These are phyloP conservation scores for Angophora floribunda DNA, from an alignment of 345 rosid genomes.

Conservation along the genomic window DNA sequence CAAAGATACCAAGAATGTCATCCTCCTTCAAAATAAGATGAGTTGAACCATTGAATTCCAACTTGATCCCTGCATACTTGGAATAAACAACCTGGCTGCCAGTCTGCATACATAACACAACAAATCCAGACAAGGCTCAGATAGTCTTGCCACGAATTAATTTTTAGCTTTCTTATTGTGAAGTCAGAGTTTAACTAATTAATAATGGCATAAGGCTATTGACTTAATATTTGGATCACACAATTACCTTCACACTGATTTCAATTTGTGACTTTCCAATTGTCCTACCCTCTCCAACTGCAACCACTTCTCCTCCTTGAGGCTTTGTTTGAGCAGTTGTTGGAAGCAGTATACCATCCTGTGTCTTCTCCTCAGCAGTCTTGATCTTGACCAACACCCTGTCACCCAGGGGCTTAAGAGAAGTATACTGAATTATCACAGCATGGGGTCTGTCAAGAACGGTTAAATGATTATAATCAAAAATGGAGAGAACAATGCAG, in stretches of 20 bases:
- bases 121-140: neutral
- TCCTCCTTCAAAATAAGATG: conserved; percentile 92
- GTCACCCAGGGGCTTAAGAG: conserved; percentile 79
- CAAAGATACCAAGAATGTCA: conserved; percentile 86
- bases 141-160: neutral
- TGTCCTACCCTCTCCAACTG: conserved; percentile 81
- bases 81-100: conserved; percentile 77
- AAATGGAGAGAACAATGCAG: neutral
- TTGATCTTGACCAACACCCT: conserved; percentile 85
- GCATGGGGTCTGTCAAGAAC: neutral
- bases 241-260: conserved; percentile 39
- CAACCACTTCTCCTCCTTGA: conserved; percentile 91
- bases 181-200: neutral
- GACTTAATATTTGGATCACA: neutral
- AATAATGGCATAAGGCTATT: neutral
- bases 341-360: conserved; percentile 88
- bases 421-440: conserved; percentile 42
- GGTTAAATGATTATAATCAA: neutral
- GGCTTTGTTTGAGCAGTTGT: conserved; percentile 76
- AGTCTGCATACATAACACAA: conserved; percentile 27
- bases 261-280: conserved; percentile 54
- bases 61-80: conserved; percentile 90
- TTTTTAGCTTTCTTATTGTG: neutral
- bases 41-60: conserved; percentile 65
- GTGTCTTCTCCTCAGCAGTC: conserved; percentile 69